Percentiles rank a stretch among this genome's conserved stretches.
phyloP scores from a whole-genome alignment of 352 stramenopile genomes.

The Globisporangium mamillatum region DNA sequence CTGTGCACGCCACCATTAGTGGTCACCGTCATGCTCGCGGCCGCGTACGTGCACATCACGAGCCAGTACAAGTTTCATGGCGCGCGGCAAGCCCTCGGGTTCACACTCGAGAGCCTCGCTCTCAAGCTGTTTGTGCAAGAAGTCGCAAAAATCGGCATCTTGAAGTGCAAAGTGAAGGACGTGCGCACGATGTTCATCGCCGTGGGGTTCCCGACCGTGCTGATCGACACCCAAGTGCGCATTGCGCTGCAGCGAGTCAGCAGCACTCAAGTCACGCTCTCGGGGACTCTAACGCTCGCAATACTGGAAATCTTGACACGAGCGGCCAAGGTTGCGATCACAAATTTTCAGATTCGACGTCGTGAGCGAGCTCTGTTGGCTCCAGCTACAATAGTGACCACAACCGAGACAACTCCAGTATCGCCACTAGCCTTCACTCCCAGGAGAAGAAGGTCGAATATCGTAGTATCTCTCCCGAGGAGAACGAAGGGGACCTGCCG shows the following conservation, averaged over 20 bases:
- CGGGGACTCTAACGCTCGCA: constrained; percentile 26
- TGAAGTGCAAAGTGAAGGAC: constrained; percentile 29
- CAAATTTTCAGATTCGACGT: no score
- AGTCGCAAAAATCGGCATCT: constrained; percentile 24
- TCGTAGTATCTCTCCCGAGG: no score
- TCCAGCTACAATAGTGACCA: no score
- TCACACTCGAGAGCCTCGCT: neutral
- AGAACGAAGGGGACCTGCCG: no score
- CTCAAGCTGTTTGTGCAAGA: constrained; percentile 22
- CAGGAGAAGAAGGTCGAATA: no score
- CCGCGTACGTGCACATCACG: no score
- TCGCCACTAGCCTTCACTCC: no score
- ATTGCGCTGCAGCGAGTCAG: constrained; percentile 29
- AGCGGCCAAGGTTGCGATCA: constrained; percentile 16
- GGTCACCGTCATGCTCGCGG: no score
- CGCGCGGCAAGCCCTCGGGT: neutral
- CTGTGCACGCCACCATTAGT: no score
- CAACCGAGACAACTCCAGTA: no score
- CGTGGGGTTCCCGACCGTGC: constrained; percentile 33
- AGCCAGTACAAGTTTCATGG: no score
- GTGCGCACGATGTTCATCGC: constrained; percentile 33
- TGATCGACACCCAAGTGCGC: constrained; percentile 43
- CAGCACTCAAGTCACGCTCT: constrained; percentile 23
- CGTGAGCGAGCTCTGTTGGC: no score
- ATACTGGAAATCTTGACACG: constrained; percentile 30